Percentiles rank a stretch among this genome's conserved stretches.
These are phyloP conservation scores for Emergomyces africanus DNA, from an alignment of 2,329 filamentous ascomycete species.

Conservation along the genomic window DNA sequence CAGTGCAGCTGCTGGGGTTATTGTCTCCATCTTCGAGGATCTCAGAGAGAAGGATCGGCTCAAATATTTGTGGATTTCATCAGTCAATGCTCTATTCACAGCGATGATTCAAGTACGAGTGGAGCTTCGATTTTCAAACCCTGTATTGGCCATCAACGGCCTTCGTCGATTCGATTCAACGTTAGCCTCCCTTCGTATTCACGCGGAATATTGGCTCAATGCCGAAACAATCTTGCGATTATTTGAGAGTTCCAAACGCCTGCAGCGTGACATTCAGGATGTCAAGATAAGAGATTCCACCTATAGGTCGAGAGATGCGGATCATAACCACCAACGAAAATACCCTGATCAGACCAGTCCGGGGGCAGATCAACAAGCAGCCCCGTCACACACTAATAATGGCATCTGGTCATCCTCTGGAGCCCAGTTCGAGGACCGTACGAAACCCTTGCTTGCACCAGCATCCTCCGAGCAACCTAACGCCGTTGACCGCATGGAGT, in stretches of 20 bases:
- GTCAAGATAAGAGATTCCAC: slow-evolving; percentile 24
- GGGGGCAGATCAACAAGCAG: slow-evolving; percentile 2
- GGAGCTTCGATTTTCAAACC: slow-evolving; percentile 34
- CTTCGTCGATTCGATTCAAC: slow-evolving; percentile 33
- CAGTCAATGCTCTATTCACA: slow-evolving; percentile 33
- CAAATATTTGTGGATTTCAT: slow-evolving; percentile 33
- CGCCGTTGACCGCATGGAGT: neutral
- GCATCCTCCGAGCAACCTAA: neutral
- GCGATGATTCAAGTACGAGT: slow-evolving; percentile 36
- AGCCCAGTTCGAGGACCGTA: slow-evolving; percentile 5
- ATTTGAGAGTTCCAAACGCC: slow-evolving; percentile 32
- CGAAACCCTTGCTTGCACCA: slow-evolving; percentile 1
- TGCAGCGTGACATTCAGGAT: slow-evolving; percentile 28
- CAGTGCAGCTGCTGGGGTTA: slow-evolving; percentile 32
- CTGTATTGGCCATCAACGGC: slow-evolving; percentile 33
- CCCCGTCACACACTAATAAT: slow-evolving; percentile 2
- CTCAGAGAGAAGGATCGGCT: slow-evolving; percentile 29
- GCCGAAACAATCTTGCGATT: slow-evolving; percentile 31
- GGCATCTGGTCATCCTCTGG: slow-evolving; percentile 3
- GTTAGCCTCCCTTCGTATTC: slow-evolving; percentile 27
- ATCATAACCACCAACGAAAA: slow-evolving; percentile 2
- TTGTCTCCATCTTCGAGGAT: slow-evolving; percentile 34
- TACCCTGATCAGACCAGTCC: slow-evolving; percentile 1
- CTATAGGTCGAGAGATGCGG: slow-evolving; percentile 11
- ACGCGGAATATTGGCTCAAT: slow-evolving; percentile 32